These are phyloP conservation scores for Rhododendron ovatum DNA, from an alignment of 148 eudicot genomes.

Conservation along the genomic window DNA sequence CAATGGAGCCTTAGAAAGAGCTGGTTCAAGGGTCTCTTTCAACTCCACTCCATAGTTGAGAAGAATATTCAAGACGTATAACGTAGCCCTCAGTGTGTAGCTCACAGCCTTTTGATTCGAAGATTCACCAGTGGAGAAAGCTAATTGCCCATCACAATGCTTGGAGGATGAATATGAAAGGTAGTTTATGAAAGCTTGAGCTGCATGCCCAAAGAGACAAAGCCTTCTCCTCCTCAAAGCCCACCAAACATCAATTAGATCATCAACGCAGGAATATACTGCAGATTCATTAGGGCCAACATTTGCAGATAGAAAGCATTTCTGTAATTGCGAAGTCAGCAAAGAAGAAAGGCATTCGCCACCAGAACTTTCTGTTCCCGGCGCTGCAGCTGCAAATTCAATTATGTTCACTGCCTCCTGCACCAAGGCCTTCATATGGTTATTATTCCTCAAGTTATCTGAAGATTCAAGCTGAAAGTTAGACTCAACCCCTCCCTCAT, in stretches of 20 bases:
- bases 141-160: conserved; percentile 34
- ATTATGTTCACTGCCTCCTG: conserved; percentile 55
- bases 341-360: conserved; percentile 53
- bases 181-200: conserved; percentile 69
- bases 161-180: conserved; percentile 68
- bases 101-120: conserved; percentile 46
- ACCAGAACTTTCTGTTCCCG: conserved; percentile 62
- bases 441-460: conserved; percentile 23
- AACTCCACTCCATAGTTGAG: conserved; percentile 88
- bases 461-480: conserved; percentile 22
- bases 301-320: conserved; percentile 38
- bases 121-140: conserved; percentile 33
- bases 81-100: conserved; percentile 74
- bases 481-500: conserved; percentile 26
- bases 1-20: conserved; percentile 74
- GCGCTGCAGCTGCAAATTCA: conserved; percentile 80
- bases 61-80: conserved; percentile 78
- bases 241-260: conserved; percentile 81
- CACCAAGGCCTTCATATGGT: conserved; percentile 33
- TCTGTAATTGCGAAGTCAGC: conserved; percentile 64
- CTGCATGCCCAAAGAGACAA: conserved; percentile 92
- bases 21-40: conserved; percentile 76
- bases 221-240: conserved; percentile 81
- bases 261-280: conserved; percentile 38
- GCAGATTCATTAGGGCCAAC: conserved; percentile 35